phyloP scores from a whole-genome alignment of 2,329 filamentous ascomycete genomes.

The Arthrocladium fulminans region DNA sequence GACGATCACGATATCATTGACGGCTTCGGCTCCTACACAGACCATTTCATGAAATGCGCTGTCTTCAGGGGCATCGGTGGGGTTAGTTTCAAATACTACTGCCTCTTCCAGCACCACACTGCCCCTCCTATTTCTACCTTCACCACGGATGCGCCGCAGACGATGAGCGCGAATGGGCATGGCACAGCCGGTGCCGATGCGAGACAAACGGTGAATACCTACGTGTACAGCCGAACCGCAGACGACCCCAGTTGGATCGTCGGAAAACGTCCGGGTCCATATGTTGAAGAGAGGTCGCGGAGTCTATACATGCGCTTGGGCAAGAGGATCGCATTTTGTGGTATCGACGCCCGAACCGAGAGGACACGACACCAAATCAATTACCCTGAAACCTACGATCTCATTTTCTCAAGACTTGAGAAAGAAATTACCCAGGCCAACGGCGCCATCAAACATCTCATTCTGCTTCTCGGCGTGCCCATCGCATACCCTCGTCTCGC shows the following conservation, averaged over 20 bases:
- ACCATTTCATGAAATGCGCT: slow-evolving; percentile 57
- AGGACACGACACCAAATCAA: slow-evolving; percentile 90
- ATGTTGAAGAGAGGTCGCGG: slow-evolving; percentile 53
- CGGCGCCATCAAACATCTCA: slow-evolving; percentile 52
- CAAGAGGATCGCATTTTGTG: slow-evolving; percentile 54
- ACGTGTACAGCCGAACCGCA: slow-evolving; percentile 51
- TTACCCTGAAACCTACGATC: slow-evolving; percentile 58
- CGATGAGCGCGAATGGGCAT: slow-evolving; percentile 39
- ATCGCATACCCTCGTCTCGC: slow-evolving; percentile 67
- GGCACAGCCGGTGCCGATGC: slow-evolving; percentile 52
- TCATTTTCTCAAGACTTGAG: slow-evolving; percentile 50
- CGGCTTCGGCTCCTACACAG: slow-evolving; percentile 57
- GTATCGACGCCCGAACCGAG: slow-evolving; percentile 55
- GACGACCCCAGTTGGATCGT: slow-evolving; percentile 70
- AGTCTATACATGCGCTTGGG: slow-evolving; percentile 57
- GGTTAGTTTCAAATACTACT: slow-evolving; percentile 51
- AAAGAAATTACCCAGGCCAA: slow-evolving; percentile 43
- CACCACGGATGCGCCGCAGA: slow-evolving; percentile 61
- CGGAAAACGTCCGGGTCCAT: slow-evolving; percentile 61
- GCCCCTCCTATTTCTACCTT: slow-evolving; percentile 78
- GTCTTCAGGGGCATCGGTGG: slow-evolving; percentile 59
- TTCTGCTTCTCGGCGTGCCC: slow-evolving; percentile 60
- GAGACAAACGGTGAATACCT: slow-evolving; percentile 64
- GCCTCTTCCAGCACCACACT: slow-evolving; percentile 65
- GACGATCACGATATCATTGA: slow-evolving; percentile 60